Base-by-base conservation (phyloP, 2,329 filamentous ascomycete genomes). In the Macrophomina pseudophaseolina region DNA sequence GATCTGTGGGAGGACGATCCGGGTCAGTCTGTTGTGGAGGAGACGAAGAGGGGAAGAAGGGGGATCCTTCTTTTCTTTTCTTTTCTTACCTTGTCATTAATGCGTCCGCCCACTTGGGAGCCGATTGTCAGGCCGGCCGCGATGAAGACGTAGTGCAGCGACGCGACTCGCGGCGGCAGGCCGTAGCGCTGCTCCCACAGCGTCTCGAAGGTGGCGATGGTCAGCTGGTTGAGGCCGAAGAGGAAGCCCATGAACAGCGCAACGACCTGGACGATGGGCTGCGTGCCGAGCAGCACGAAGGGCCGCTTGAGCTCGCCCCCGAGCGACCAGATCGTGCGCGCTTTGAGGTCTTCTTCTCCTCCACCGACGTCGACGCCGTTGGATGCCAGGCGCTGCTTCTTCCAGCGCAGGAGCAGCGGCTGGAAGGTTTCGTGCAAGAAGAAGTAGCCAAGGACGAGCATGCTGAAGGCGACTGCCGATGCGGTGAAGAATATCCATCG, bases 181-280 rank as follows among this genome's bases (percentile, higher is more conserved):
- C 80, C 72, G 71, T 91, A 91, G 12, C 80, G 76, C 0, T 73
- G 69, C 2, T 75, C 80, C 86, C 87, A 91, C 0, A 91, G 78
- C 0, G 74, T 71, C 0, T 89, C 85, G 69, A 89, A 90, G 1
- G 85, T 89, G 0, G 86, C 85, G 0, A 91, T 82, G 38, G 88
- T 81, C 23, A 91, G 84, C 65, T 90, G 90, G 72, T 90, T 84
- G 0, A 88, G 74, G 0, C 88, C 88, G 68, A 89, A 90, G 12
- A 85, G 76, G 68, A 87, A 85, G 0, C 84, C 88, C 71, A 88
- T 86, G 32, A 90, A 82, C 67, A 89, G 88, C 11, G 87, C 85
- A 91, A 14, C 80, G 76, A 0, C 73, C 70, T 88, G 86, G 32
- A 90, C 67, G 62, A 69, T 70, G 59, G 63, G 69, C 40, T 70